These are phyloP conservation scores for Penicillium riverlandense DNA, from an alignment of 495 filamentous ascomycete species.

Conservation along the genomic window DNA sequence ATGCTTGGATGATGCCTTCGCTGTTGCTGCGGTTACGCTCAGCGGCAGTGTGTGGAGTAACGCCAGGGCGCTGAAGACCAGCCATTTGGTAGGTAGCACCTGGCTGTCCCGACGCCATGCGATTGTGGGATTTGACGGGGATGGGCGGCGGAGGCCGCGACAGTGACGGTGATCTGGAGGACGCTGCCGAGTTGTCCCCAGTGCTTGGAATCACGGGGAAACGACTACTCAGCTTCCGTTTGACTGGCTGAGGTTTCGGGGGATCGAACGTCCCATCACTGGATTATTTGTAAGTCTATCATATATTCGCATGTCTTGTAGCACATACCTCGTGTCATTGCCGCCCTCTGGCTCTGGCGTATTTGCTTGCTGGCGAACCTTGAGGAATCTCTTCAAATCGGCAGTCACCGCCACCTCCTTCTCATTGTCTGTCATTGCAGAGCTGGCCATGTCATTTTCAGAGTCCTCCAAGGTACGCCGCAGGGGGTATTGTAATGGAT, in stretches of 20 bases:
- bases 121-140: conserved; percentile 69
- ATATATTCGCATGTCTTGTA: not conserved
- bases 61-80: conserved; percentile 56
- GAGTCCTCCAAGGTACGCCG: conserved; percentile 35
- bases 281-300: not conserved
- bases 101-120: conserved; percentile 65
- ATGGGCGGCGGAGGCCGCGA: conserved; percentile 59
- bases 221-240: conserved; percentile 65
- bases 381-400: conserved; percentile 72
- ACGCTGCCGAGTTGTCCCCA: conserved; percentile 35
- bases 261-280: conserved; percentile 57
- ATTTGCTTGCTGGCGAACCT: conserved; percentile 44
- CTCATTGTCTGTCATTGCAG: conserved; percentile 45
- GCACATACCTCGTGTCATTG: conserved; percentile 57
- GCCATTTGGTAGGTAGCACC: conserved; percentile 47
- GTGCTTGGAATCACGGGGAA: conserved; percentile 76
- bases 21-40: conserved; percentile 87
- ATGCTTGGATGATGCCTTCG: conserved; percentile 66
- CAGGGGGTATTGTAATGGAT: conserved; percentile 56
- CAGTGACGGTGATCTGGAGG: conserved; percentile 56
- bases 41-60: conserved; percentile 59
- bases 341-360: conserved; percentile 55
- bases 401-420: conserved; percentile 63
- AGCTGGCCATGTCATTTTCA: conserved; percentile 34
- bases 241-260: conserved; percentile 67